A percentile compares a stretch with the other conserved stretches of the same genome.
Evolutionary conservation across 495 filamentous ascomycete genomes (phyloP).

Genomic region (Aspergillus carlsbadensis): DNA sequence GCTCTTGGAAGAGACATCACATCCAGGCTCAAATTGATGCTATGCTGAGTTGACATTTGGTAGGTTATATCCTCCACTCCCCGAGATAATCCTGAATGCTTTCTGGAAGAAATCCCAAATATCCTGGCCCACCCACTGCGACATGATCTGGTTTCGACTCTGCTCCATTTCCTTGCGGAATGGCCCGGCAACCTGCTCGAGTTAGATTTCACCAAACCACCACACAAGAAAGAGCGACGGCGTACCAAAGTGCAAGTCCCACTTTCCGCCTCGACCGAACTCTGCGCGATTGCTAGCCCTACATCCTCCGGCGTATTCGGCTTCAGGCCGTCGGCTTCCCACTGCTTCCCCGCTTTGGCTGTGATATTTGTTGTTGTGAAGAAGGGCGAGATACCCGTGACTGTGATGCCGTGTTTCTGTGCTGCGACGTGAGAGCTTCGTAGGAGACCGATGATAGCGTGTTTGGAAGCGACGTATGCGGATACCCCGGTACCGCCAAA

Average conservation of each 20-base stretch:
- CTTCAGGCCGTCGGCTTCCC: conserved; percentile 23
- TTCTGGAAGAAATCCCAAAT: not conserved
- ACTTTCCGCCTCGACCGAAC: conserved; percentile 14
- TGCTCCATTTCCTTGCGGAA: not conserved
- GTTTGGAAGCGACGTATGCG: conserved; percentile 34
- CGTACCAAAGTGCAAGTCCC: conserved; percentile 19
- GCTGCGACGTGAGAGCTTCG: conserved; percentile 26
- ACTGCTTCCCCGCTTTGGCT: conserved; percentile 19
- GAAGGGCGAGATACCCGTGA: conserved; percentile 33
- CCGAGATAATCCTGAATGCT: not conserved
- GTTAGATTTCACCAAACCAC: not conserved
- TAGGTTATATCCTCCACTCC: not conserved
- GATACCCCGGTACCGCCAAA: conserved; percentile 31
- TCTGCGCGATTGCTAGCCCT: conserved; percentile 21
- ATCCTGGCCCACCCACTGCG: not conserved
- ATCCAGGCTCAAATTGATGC: no score
- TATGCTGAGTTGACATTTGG: not conserved
- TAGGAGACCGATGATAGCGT: conserved; percentile 29
- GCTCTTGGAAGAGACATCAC: no score
- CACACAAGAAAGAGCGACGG: not conserved
- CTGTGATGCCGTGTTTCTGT: conserved; percentile 16
- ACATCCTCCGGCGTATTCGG: conserved; percentile 27
- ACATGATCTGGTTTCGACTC: not conserved
- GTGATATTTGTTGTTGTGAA: conserved; percentile 31
- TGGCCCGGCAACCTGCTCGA: not conserved